Conservation (phyloP, 1,284 basidiomycete species). For the Puccinia coronata region DNA sequence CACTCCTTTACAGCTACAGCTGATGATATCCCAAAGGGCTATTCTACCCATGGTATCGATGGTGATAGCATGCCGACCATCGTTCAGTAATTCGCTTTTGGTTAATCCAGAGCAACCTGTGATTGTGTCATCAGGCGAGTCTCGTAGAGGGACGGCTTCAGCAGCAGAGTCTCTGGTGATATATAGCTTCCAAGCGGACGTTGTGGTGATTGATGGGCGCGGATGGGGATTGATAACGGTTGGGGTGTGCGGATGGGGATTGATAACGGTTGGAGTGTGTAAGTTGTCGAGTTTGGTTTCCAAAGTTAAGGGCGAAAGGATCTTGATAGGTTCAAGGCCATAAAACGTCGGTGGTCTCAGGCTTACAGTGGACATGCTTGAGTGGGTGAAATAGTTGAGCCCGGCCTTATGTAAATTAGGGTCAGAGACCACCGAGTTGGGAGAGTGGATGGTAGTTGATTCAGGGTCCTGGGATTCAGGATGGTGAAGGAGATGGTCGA, state of each 20-base stretch:
- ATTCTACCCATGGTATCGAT: slow-evolving; percentile 82
- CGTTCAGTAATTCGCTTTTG: slow-evolving; percentile 69
- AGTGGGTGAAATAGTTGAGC: slow-evolving; percentile 2
- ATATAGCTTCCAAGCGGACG: slow-evolving; percentile 59
- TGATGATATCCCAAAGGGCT: slow-evolving; percentile 87
- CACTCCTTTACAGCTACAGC: slow-evolving; percentile 73
- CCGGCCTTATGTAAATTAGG: not conserved
- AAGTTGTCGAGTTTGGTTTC: slow-evolving; percentile 13
- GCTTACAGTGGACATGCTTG: not conserved
- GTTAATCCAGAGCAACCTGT: slow-evolving; percentile 79
- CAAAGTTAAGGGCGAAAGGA: slow-evolving; percentile 18
- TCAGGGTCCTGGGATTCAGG: slow-evolving; percentile 10
- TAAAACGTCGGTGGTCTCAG: not conserved
- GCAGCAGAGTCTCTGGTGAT: slow-evolving; percentile 78
- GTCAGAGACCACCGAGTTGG: slow-evolving; percentile 21
- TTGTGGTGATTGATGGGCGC: slow-evolving; percentile 10
- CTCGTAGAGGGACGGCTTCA: slow-evolving; percentile 71
- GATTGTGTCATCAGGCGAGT: slow-evolving; percentile 71
- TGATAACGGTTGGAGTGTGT: slow-evolving; percentile 6
- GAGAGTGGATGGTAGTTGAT: slow-evolving; percentile 20
- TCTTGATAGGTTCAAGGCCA: not conserved
- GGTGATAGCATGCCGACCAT: slow-evolving; percentile 85
- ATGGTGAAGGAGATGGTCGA: slow-evolving; percentile 27
- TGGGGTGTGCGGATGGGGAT: slow-evolving; percentile 9
- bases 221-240: not conserved